These are phyloP conservation scores for Fonsecaea nubica DNA, from an alignment of 2,329 filamentous ascomycete genomes.

Conservation along the genomic window DNA sequence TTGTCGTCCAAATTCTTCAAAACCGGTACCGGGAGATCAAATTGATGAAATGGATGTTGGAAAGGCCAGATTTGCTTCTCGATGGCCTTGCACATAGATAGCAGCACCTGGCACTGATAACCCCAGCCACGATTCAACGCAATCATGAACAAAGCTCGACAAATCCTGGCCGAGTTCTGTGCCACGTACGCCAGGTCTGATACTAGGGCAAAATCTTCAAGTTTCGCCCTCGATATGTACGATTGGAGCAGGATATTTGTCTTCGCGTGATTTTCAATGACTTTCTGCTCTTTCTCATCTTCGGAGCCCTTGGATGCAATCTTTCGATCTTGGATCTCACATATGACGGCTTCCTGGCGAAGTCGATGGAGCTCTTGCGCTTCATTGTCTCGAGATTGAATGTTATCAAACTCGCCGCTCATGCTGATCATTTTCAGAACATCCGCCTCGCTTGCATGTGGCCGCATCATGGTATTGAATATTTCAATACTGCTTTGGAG, in stretches of 20 bases:
- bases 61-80: conserved; percentile 96
- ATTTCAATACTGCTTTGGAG: conserved; percentile 91
- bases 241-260: conserved; percentile 95
- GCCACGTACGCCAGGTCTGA: conserved; percentile 95
- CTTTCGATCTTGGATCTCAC: conserved; percentile 74
- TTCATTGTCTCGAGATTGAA: conserved; percentile 89
- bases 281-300: conserved; percentile 72
- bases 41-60: conserved; percentile 93
- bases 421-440: conserved; percentile 95
- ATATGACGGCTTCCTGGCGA: conserved; percentile 73
- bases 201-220: conserved; percentile 90
- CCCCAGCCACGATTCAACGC: conserved; percentile 95
- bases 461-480: conserved; percentile 94
- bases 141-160: conserved; percentile 94
- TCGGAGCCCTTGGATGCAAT: conserved; percentile 61
- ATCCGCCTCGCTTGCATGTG: conserved; percentile 85
- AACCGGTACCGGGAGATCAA: conserved; percentile 84
- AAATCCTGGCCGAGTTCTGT: conserved; percentile 94
- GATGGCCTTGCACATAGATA: conserved; percentile 94
- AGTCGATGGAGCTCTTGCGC: conserved; percentile 82
- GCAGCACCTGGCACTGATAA: conserved; percentile 86
- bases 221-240: conserved; percentile 84
- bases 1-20: conserved; percentile 86
- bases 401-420: conserved; percentile 97
- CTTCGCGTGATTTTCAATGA: conserved; percentile 78